Evolutionary conservation across 805 yeast species (phyloP).

Genomic region (Naumovozyma dairenensis): DNA sequence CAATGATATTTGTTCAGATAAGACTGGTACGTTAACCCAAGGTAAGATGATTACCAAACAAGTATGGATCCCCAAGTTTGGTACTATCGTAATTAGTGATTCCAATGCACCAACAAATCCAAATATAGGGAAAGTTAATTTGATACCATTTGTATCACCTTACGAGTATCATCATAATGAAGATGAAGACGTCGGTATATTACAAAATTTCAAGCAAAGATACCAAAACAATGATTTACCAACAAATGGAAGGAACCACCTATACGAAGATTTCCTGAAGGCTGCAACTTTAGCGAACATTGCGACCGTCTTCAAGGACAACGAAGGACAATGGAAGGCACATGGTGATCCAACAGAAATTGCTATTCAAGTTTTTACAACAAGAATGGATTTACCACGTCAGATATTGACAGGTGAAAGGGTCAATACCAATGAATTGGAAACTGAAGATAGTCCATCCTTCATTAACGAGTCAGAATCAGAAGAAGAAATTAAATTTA

Average conservation of each 20-base stretch:
- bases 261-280: slow-evolving; percentile 43
- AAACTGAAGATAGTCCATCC: slow-evolving; percentile 12
- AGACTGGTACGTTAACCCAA: slow-evolving; percentile 84
- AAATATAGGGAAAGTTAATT: slow-evolving; percentile 81
- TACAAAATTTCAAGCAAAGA: slow-evolving; percentile 16
- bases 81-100: slow-evolving; percentile 50
- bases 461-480: slow-evolving; percentile 37
- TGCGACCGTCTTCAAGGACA: slow-evolving; percentile 50
- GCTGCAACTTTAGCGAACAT: slow-evolving; percentile 74
- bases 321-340: slow-evolving; percentile 53
- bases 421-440: slow-evolving; percentile 1
- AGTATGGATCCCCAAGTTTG: slow-evolving; percentile 73
- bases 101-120: slow-evolving; percentile 81
- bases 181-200: slow-evolving; percentile 24
- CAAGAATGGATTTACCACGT: slow-evolving; percentile 46
- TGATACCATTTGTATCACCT: slow-evolving; percentile 60
- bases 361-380: slow-evolving; percentile 71
- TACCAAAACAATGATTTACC: slow-evolving; percentile 13
- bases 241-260: slow-evolving; percentile 9
- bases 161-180: slow-evolving; percentile 23
- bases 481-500: slow-evolving; percentile 35
- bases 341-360: slow-evolving; percentile 88
- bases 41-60: slow-evolving; percentile 85
- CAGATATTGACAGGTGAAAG: slow-evolving; percentile 33
- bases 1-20: slow-evolving; percentile 85